Percentiles rank a stretch among this genome's conserved stretches.
Evolutionary conservation across 805 yeast species (phyloP).

Genomic region (Schizosaccharomyces octosporus): DNA sequence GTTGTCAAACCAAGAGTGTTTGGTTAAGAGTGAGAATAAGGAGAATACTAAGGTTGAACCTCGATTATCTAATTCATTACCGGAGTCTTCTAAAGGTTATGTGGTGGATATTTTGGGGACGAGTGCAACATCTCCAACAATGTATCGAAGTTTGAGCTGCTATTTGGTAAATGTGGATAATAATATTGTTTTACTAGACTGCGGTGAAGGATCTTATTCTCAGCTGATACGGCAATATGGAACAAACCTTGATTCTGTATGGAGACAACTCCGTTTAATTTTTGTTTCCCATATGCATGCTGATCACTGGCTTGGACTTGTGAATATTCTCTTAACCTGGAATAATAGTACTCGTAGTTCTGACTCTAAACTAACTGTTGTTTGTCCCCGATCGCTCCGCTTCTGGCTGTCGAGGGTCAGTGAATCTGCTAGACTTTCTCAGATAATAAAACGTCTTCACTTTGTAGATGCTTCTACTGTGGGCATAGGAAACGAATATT

Average conservation of each 20-base stretch:
- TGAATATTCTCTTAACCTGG: constrained; percentile 32
- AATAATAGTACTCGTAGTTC: background rate
- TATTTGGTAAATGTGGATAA: background rate
- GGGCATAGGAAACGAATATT: too few relatives aligned
- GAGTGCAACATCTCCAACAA: background rate
- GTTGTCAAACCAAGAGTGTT: background rate
- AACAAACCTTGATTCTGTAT: constrained; percentile 18
- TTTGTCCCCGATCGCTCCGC: background rate
- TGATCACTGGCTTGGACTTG: constrained; percentile 78
- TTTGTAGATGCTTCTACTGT: background rate
- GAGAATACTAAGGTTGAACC: background rate
- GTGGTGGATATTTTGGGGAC: background rate
- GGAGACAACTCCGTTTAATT: constrained; percentile 38
- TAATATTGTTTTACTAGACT: constrained; percentile 36
- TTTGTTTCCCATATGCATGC: constrained; percentile 84
- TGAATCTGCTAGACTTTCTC: background rate
- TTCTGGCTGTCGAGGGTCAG: background rate
- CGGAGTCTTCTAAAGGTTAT: background rate
- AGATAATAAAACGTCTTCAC: background rate
- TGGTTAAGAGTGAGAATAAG: background rate
- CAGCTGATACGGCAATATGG: constrained; percentile 39
- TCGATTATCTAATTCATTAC: background rate
- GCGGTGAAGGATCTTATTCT: constrained; percentile 86
- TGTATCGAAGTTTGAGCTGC: background rate
- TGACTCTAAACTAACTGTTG: background rate